Base-by-base conservation (phyloP, 106 monocot genomes). In the Dioscorea alata region DNA sequence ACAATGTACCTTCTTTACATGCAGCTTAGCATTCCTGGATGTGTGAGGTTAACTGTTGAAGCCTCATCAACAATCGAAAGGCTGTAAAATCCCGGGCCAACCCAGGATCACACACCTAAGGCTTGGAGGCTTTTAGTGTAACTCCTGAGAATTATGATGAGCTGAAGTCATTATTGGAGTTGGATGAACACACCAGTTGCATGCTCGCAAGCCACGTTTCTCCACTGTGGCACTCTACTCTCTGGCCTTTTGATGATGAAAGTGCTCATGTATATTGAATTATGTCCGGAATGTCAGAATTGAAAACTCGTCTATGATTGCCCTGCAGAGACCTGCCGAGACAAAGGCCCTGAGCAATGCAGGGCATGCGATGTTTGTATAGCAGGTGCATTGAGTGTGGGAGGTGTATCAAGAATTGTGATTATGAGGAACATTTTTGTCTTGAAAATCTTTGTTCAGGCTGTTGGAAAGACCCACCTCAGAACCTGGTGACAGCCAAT, bases 301-400 rank as follows among this genome's bases (percentile, higher is more conserved):
- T 77, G 33, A 7, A 83, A 65, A 72, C 77, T 83, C 48, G 75
- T 83, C 2, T 87, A 75, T 65, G 83, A 87, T 56, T 87, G 87
- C 49, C 76, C 86, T 22, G 50, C 69, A 48, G 83, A 87, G 21
- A 68, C 61, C 28, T 87, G 87, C 49, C 67, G 48, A 24, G 66
- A 9, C 4, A 59, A 71, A 21, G 32, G 57, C 5, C 65, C 64
- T 23, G 35, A 22, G 0, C 9, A 42, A 0, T 86, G 87, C 31
- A 73, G 80, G 61, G 87, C 80, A 4, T 87, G 87, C 51, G 67
- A 72, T 60, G 49, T 53, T 57, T 87, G 87, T 65, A 83, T 84
- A 13, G 22, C 35, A n/a, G 87, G 68, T 87, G 87, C 54, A 4
- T 68, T 22, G 60, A 71, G 4, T 87, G 87, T 68, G 87, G 87